Evolutionary conservation across 306 rosid species (phyloP), one percentile per base, ranked within the genome.

Genomic region (Comarum palustre): DNA sequence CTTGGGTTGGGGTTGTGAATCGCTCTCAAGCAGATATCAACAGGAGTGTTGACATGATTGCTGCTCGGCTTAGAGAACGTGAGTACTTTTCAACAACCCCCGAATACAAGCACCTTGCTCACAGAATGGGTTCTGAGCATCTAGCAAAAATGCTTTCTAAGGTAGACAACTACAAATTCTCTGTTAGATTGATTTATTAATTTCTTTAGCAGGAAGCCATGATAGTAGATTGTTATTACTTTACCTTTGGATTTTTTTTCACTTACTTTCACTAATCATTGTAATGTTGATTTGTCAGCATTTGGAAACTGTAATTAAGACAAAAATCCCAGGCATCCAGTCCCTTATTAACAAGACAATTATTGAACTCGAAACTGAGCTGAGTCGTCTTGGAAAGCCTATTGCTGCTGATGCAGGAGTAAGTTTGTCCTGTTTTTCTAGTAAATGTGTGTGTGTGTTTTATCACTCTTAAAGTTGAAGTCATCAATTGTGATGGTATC

Each of bases 31-130:
- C 81, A 4, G 96, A 92, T 77, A 93, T 93, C 70, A 93, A 93
- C 87, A 93, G 90, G 85, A 93, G 90, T 81, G 96, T 90, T 46
- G 98, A 90, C 82, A 93, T 93, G 98, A 93, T 93, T 79, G 98
- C 98, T 68, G 96, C 98, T 67, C 88, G 98, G 73, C 97, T 87
- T 68, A 89, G 93, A 66, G 98, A 93, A 77, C 97, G 89, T 0
- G 97, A 90, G 41, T 90, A 93, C 68, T 93, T 93, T 78, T 11
- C 88, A 38, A 86, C 6, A 78, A 88, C 97, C 73, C 92, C 93
- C 19, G 98, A 93, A 79, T 93, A 93, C 84, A 90, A 73, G 84
- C 98, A 90, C 82, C 88, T 93, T 51, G 87, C 96, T 74, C 90
- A 76, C 69, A 83, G 97, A 81, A 93, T 93, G 98, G 98, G 98